Evolutionary conservation across 805 yeast genomes (phyloP).

Genomic region (Grigorovia transvaalensis): DNA sequence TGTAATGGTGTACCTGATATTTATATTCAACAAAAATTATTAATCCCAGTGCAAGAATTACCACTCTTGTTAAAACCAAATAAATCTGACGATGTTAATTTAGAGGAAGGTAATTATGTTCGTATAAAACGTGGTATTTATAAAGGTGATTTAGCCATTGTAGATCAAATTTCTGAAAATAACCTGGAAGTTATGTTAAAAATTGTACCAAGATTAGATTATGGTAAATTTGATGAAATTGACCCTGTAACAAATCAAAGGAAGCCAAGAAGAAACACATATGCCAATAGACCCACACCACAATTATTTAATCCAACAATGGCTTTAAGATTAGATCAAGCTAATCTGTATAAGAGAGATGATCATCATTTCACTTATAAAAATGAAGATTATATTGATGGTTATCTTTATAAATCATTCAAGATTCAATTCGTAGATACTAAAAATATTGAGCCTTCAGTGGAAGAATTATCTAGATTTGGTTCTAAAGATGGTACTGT

Average conservation of each 20-base stretch:
- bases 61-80: slow-evolving; percentile 87
- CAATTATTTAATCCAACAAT: slow-evolving; percentile 80
- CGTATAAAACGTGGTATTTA: slow-evolving; percentile 85
- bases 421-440: slow-evolving; percentile 73
- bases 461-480: slow-evolving; percentile 81
- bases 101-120: slow-evolving; percentile 87
- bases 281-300: slow-evolving; percentile 71
- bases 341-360: slow-evolving; percentile 56
- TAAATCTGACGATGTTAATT: slow-evolving; percentile 75
- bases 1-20: slow-evolving; percentile 84
- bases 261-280: slow-evolving; percentile 40
- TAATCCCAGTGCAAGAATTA: slow-evolving; percentile 92
- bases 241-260: slow-evolving; percentile 44
- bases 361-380: slow-evolving; percentile 59
- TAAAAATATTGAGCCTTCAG: slow-evolving; percentile 71
- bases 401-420: slow-evolving; percentile 78
- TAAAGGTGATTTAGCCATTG: slow-evolving; percentile 86
- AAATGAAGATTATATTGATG: slow-evolving; percentile 84
- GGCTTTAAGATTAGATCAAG: slow-evolving; percentile 76
- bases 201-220: slow-evolving; percentile 87
- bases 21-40: slow-evolving; percentile 58
- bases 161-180: slow-evolving; percentile 86
- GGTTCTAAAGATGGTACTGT: slow-evolving; percentile 76
- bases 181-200: slow-evolving; percentile 92
- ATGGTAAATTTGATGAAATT: slow-evolving; percentile 54